Conservation (phyloP, 805 yeast species). For the Ogataea polymorpha region DNA sequence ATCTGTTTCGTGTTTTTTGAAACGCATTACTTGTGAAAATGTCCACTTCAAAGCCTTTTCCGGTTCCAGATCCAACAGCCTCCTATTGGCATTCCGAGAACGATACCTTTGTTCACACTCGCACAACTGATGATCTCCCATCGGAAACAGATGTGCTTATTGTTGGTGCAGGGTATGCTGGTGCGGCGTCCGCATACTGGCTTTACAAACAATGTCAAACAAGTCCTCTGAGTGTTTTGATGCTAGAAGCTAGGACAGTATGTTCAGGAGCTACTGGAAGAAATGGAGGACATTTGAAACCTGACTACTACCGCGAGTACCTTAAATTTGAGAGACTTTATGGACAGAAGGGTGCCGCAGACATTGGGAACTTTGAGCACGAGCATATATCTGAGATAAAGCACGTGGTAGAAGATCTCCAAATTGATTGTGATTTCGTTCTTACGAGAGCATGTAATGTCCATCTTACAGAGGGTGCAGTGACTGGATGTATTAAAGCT, state of each 20-base stretch:
- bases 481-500: conserved; percentile 11
- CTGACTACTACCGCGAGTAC: conserved; percentile 27
- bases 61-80: conserved; percentile 22
- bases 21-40: too few relatives aligned
- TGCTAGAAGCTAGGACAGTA: conserved; percentile 40
- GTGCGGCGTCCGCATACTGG: conserved; percentile 37
- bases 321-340: conserved; percentile 15
- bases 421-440: conserved; percentile 32
- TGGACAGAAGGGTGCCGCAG: conserved; percentile 32
- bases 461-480: conserved; percentile 21
- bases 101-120: conserved; percentile 15
- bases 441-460: conserved; percentile 30
- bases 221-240: conserved; percentile 8
- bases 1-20: too few relatives aligned
- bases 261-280: conserved; percentile 44
- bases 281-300: conserved; percentile 48
- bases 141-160: conserved; percentile 37
- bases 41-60: conserved; percentile 8
- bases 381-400: conserved; percentile 32
- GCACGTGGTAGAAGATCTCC: conserved; percentile 30
- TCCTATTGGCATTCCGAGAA: conserved; percentile 26
- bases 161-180: conserved; percentile 47
- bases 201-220: not conserved
- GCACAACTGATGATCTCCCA: conserved; percentile 34
- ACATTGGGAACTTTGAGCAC: conserved; percentile 37